Conservation (phyloP, 2,329 filamentous ascomycete genomes). For the Colletotrichum simmondsii region DNA sequence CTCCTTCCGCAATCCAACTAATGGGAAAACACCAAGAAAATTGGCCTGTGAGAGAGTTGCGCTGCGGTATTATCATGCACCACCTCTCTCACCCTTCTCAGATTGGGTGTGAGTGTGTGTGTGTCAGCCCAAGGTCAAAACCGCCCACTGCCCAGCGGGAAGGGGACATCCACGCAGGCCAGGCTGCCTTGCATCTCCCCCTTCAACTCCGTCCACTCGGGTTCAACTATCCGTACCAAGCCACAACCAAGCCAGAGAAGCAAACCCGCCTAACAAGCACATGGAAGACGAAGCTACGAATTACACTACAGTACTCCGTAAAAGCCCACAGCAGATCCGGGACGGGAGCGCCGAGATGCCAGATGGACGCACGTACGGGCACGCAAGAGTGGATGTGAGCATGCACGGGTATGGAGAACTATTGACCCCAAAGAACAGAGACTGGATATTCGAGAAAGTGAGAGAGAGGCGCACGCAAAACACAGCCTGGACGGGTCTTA, state of each 20-base stretch:
- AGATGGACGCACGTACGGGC: slow-evolving; percentile 21
- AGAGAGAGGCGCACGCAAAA: slow-evolving; percentile 1
- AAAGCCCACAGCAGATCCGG: not conserved
- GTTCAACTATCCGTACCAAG: not conserved
- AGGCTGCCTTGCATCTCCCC: slow-evolving; percentile 14
- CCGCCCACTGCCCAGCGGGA: slow-evolving; percentile 9
- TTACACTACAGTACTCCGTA: not conserved
- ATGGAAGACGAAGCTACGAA: not conserved
- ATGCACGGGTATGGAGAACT: not conserved
- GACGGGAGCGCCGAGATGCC: slow-evolving; percentile 1
- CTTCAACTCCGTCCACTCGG: too few relatives aligned
- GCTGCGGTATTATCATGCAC: too few relatives aligned
- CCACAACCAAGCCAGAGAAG: not conserved
- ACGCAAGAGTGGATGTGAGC: slow-evolving; percentile 8
- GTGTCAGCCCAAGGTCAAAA: not conserved
- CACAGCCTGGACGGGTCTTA: slow-evolving; percentile 5
- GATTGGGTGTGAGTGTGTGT: not conserved
- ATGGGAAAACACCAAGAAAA: slow-evolving; percentile 1
- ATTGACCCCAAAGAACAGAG: too few relatives aligned
- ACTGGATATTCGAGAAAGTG: not conserved
- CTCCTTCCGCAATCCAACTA: not conserved
- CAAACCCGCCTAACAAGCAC: not conserved
- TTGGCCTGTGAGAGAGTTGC: too few relatives aligned
- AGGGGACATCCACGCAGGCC: slow-evolving; percentile 25
- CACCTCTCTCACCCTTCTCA: too few relatives aligned